A percentile compares a stretch with the other conserved stretches of the same genome.
Evolutionary conservation across 202 grass and related monocot species (phyloP).

Genomic region (Cymbopogon flexuosus): DNA sequence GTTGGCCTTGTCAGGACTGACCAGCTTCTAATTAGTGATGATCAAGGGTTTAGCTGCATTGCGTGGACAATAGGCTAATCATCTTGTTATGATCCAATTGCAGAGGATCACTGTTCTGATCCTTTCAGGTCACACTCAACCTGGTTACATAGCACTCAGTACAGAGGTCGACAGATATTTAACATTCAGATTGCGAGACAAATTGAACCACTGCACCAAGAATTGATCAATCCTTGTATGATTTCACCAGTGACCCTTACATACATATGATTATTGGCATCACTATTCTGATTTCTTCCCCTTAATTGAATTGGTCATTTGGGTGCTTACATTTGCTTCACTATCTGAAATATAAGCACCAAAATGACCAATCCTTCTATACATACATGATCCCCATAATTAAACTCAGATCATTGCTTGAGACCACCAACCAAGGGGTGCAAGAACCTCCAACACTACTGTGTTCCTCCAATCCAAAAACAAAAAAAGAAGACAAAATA

Average conservation of each 20-base stretch:
- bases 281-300: constrained; percentile 7
- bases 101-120: not conserved
- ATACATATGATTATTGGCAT: constrained; percentile 11
- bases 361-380: constrained; percentile 10
- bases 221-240: constrained; percentile 11
- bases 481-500: not conserved
- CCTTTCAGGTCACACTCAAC: not conserved
- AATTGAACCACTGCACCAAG: constrained; percentile 1
- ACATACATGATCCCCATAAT: not conserved
- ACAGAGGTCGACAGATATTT: not conserved
- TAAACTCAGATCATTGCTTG: not conserved
- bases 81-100: not conserved
- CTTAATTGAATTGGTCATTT: not conserved
- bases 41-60: constrained; percentile 2
- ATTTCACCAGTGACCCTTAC: constrained; percentile 1
- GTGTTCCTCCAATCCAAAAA: not conserved
- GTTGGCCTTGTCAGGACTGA: not conserved
- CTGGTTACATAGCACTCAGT: not conserved
- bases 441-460: not conserved
- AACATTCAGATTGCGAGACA: not conserved
- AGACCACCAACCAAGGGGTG: not conserved
- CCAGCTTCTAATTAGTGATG: not conserved
- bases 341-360: not conserved
- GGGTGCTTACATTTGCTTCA: not conserved
- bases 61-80: not conserved